Evolutionary conservation across 352 stramenopile species (phyloP), one percentile per base, ranked within the genome.

Genomic region (Phytopythium litorale): DNA sequence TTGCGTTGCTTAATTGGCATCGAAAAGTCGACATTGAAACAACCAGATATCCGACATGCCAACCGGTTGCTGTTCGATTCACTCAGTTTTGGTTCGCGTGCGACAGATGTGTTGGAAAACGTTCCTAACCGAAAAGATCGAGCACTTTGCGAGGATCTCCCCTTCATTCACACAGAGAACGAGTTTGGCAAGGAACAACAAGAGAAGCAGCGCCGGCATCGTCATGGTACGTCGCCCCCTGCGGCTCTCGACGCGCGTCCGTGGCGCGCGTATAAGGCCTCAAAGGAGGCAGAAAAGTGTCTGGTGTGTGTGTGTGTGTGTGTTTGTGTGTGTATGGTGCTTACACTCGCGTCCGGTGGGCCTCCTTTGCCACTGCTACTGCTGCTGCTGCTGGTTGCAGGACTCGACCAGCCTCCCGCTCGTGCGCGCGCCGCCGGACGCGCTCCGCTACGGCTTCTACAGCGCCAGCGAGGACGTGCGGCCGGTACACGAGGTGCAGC

Each of bases 401-500:
- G 87, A 92, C 73, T 70, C 75, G 50, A 68, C 59, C 60, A 91
- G 74, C 66, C 79, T 95, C 54, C 86, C 86, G 30, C 84, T 95
- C 58, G 79, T 95, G n/a, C 86, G 86, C 32, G 84, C 86, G 45
- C 79, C 84, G 49, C 84, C 86, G 43, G 87, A 95, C 66, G 79
- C 85, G 19, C 74, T 95, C 49, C 81, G 87, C 60, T 80, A 90
- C 61, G 87, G 87, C 65, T 95, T 92, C 62, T 90, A 89, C 72
- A 92, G 74, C 66, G 87, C 87, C 63, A 90, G 81, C 42, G 78
- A 91, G 59, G 84, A 93, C 57, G 83, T 85, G 33, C 79, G 83
- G 74, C 81, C 87, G 43, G 76, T 95, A 46, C 87, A 95, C 68
- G 79, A 90, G 54, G 87, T 95, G 61, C 84, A 95, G 73, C 84